Conservation (phyloP, 805 yeast genomes). For the Candida rishiriensis region DNA sequence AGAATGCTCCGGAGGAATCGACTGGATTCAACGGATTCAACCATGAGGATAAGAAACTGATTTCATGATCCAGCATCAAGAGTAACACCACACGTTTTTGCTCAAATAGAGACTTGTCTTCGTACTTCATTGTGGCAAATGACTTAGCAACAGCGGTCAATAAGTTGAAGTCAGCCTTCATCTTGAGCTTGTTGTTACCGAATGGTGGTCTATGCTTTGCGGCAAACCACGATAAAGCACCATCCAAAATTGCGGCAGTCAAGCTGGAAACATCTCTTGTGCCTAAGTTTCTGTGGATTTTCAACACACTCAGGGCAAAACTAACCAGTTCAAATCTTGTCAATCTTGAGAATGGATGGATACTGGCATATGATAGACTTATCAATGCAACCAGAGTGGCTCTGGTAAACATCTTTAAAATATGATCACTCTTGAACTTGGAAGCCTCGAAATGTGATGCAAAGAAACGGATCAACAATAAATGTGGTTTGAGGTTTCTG, state of each 20-base stretch:
- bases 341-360: slow-evolving; percentile 78
- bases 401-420: slow-evolving; percentile 64
- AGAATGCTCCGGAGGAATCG: slow-evolving; percentile 36
- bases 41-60: slow-evolving; percentile 73
- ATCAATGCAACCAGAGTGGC: slow-evolving; percentile 53
- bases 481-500: slow-evolving; percentile 57
- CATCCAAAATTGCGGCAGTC: slow-evolving; percentile 52
- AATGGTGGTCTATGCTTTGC: slow-evolving; percentile 64
- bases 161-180: slow-evolving; percentile 61
- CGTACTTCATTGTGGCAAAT: slow-evolving; percentile 22
- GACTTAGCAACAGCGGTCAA: slow-evolving; percentile 47
- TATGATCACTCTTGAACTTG: slow-evolving; percentile 62
- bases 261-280: slow-evolving; percentile 43
- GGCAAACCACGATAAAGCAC: slow-evolving; percentile 76
- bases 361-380: slow-evolving; percentile 53
- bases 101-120: slow-evolving; percentile 29
- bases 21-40: slow-evolving; percentile 51
- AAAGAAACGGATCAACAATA: slow-evolving; percentile 61
- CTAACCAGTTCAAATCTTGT: slow-evolving; percentile 69
- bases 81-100: slow-evolving; percentile 51
- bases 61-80: slow-evolving; percentile 71
- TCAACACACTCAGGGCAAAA: slow-evolving; percentile 62
- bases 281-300: slow-evolving; percentile 46
- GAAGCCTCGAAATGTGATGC: slow-evolving; percentile 78
- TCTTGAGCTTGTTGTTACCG: slow-evolving; percentile 74